Conservation (phyloP, 345 rosid genomes). For the Rubroshorea leprosula region DNA sequence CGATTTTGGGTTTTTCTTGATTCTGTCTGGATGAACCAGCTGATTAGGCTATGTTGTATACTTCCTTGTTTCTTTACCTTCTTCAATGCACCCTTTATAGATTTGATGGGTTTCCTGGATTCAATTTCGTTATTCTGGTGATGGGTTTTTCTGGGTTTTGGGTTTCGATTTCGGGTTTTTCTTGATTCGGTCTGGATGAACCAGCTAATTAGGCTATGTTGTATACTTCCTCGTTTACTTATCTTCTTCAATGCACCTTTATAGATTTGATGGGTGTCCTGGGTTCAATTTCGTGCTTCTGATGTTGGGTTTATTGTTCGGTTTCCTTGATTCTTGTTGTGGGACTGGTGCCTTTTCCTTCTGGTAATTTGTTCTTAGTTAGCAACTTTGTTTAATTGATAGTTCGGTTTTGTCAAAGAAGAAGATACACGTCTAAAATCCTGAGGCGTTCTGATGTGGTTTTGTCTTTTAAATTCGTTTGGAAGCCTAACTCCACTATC, state of each 20-base stretch:
- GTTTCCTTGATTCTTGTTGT: not conserved
- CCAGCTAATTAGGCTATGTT: not conserved
- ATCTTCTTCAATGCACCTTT: too few species aligned
- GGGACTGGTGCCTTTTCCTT: too few species aligned
- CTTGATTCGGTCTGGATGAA: not conserved
- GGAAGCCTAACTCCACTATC: too few species aligned
- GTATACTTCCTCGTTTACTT: too few species aligned
- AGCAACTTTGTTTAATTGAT: not conserved
- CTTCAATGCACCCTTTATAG: too few species aligned
- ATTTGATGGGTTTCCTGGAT: not conserved
- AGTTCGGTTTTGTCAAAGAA: not conserved
- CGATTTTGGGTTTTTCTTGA: constrained; percentile 2
- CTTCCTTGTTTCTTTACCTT: not conserved
- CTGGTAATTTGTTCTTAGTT: not conserved
- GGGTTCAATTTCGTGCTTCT: not conserved
- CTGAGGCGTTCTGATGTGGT: too few species aligned
- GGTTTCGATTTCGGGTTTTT: constrained; percentile 2
- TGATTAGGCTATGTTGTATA: not conserved
- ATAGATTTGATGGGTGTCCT: too few species aligned
- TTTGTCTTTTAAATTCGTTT: too few species aligned
- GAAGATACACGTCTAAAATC: too few species aligned
- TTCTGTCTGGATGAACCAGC: not conserved
- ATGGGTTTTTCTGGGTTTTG: constrained; percentile 19
- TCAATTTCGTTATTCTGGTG: constrained; percentile 8
- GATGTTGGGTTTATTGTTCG: not conserved